phyloP scores from a whole-genome alignment of 1,284 basidiomycete species.

The Neonothopanus nambi region DNA sequence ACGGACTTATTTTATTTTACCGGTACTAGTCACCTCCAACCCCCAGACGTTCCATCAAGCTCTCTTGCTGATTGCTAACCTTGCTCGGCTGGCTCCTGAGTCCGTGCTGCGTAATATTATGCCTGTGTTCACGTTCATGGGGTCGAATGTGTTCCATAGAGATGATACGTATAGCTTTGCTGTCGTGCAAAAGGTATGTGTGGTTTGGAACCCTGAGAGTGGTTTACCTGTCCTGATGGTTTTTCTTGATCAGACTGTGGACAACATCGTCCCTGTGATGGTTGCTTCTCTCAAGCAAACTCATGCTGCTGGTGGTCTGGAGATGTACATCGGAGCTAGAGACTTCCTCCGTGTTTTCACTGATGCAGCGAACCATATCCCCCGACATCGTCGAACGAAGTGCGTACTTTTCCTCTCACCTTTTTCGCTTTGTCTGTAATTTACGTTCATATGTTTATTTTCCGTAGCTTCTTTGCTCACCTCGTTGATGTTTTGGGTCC shows the following conservation, averaged over 20 bases:
- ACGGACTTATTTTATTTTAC: constrained; percentile 6
- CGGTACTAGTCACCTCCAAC: constrained; percentile 72
- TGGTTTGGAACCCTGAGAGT: not conserved
- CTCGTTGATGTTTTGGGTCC: constrained; percentile 86
- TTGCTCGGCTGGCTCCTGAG: constrained; percentile 86
- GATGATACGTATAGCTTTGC: constrained; percentile 96
- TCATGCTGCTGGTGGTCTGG: constrained; percentile 47
- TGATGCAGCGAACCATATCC: constrained; percentile 85
- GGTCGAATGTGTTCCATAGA: constrained; percentile 92
- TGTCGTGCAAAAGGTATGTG: constrained; percentile 84
- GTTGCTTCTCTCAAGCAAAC: constrained; percentile 69
- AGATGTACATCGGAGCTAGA: constrained; percentile 65
- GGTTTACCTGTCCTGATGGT: not conserved
- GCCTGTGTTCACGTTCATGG: constrained; percentile 99
- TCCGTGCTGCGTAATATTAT: constrained; percentile 94
- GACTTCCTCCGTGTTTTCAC: constrained; percentile 87
- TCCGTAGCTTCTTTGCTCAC: constrained; percentile 82
- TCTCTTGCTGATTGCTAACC: constrained; percentile 83
- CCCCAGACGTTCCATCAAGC: constrained; percentile 96
- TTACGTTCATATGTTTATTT: constrained; percentile 14
- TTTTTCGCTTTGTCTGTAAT: no score
- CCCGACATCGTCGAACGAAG: constrained; percentile 84
- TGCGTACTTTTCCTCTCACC: constrained; percentile 36
- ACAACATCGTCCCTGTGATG: constrained; percentile 93
- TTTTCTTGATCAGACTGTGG: constrained; percentile 72